A percentile compares a stretch with the other conserved stretches of the same genome.
phyloP scores from a whole-genome alignment of 108 stramenopile genomes.

The Schizochytrium sp. region DNA sequence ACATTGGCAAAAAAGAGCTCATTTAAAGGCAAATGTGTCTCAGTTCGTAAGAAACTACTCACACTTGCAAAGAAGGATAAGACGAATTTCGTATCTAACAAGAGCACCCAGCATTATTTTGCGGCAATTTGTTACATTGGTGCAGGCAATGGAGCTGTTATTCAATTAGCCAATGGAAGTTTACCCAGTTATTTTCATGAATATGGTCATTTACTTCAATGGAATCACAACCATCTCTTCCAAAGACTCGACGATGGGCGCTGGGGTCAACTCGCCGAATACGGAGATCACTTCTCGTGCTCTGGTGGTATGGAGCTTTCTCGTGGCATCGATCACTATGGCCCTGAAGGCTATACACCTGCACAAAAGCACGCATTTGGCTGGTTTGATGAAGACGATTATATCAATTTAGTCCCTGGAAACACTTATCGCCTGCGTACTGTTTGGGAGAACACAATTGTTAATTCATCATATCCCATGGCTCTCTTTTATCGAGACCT shows the following conservation, averaged over 20 bases:
- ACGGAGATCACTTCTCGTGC: neutral
- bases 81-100: neutral
- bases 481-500: neutral
- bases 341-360: neutral
- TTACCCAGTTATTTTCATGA: conserved; percentile 13
- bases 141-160: neutral
- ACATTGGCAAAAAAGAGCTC: neutral
- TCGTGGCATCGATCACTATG: conserved; percentile 36
- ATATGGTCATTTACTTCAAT: neutral
- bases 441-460: neutral
- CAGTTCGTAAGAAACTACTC: neutral
- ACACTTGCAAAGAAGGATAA: neutral
- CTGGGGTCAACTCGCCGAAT: neutral
- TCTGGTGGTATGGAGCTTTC: neutral
- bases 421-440: neutral
- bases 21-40: neutral
- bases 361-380: conserved; percentile 43
- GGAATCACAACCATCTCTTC: neutral
- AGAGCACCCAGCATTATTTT: neutral
- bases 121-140: neutral
- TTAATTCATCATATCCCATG: neutral
- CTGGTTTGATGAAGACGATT: conserved; percentile 26
- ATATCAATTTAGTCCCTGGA: neutral
- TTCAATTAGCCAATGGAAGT: neutral
- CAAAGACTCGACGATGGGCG: neutral